Base-by-base conservation (phyloP, 2,329 filamentous ascomycete species). In the Epicoccum sorghinum region DNA sequence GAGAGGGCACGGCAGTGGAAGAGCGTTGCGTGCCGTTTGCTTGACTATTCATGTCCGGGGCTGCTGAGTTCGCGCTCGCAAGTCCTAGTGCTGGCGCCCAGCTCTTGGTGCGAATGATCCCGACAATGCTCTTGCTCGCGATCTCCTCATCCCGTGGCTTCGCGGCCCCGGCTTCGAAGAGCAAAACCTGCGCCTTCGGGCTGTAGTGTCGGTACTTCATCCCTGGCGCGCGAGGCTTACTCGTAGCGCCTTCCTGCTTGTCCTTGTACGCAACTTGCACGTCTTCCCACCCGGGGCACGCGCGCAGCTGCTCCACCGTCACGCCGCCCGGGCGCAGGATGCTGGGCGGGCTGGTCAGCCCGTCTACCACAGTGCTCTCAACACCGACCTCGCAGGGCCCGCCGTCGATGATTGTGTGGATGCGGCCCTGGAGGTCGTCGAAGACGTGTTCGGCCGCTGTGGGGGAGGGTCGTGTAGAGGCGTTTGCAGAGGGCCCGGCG, bases 191-290 rank as follows among this genome's bases (percentile, higher is more conserved):
- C 1, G 95, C 96, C 73, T 88, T 90, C 1, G 95, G 95, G 38
- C 93, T 96, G 70, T 99, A 99, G 73, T 99, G 95, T 71, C 95
- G 91, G 73, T 99, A 99, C 77, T 99, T 99, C 95, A 99, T 99
- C 1, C 95, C 95, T 0, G 95, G 95, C 0, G 95, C 95, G 52
- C 91, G 83, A 0, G 95, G 95, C 50, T 63, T 67, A 45, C 83
- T 85, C 4, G 60, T 50, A 4, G 84, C 88, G 18, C 84, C 81
- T 65, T 91, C 85, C 13, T 86, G 65, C 52, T 83, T 82, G 66
- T 96, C 91, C 68, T 88, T 86, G 74, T 97, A 98, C 9, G 85
- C 93, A 55, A 89, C 86, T 57, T 83, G 80, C 1, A 91, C 90
- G 35, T 84, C 78, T 70, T 92, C 88, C 93, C 95, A 99, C 0